phyloP scores from a whole-genome alignment of 257 asterid species.

The Voacanga thouarsii region DNA sequence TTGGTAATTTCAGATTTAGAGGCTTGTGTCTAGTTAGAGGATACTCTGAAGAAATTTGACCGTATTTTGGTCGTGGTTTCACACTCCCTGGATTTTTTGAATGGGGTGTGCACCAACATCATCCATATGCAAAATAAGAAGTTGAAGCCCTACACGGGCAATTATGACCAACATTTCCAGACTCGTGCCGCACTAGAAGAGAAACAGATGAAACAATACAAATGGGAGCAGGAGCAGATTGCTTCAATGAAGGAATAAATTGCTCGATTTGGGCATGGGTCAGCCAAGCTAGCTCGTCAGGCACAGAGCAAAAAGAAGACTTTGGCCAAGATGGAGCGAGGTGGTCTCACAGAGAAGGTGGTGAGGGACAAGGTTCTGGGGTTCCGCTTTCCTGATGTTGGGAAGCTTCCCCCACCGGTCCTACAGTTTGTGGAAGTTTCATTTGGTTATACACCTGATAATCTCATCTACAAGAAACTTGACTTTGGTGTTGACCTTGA shows the following conservation, averaged over 20 bases:
- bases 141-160: conserved; percentile 79
- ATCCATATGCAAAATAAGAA: conserved; percentile 93
- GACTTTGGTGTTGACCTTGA: conserved; percentile 98
- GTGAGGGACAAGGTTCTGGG: conserved; percentile 62
- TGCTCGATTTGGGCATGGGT: conserved; percentile 98
- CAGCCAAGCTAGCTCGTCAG: conserved; percentile 98
- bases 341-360: conserved; percentile 96
- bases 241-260: conserved; percentile 94
- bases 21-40: conserved; percentile 98
- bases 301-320: conserved; percentile 99
- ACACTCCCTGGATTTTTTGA: conserved; percentile 94
- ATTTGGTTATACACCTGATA: conserved; percentile 87
- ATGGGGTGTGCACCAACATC: conserved; percentile 96
- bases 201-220: conserved; percentile 96
- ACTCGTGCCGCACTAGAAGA: conserved; percentile 94
- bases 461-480: conserved; percentile 75
- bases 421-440: conserved; percentile 88
- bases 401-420: conserved; percentile 98
- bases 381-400: conserved; percentile 80
- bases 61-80: conserved; percentile 94
- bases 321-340: conserved; percentile 94
- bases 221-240: conserved; percentile 99
- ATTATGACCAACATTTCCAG: conserved; percentile 85
- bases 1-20: conserved; percentile 59
- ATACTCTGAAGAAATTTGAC: conserved; percentile 78